Base-by-base conservation (phyloP, 495 filamentous ascomycete species). In the Saxispiralis lemnorum region DNA sequence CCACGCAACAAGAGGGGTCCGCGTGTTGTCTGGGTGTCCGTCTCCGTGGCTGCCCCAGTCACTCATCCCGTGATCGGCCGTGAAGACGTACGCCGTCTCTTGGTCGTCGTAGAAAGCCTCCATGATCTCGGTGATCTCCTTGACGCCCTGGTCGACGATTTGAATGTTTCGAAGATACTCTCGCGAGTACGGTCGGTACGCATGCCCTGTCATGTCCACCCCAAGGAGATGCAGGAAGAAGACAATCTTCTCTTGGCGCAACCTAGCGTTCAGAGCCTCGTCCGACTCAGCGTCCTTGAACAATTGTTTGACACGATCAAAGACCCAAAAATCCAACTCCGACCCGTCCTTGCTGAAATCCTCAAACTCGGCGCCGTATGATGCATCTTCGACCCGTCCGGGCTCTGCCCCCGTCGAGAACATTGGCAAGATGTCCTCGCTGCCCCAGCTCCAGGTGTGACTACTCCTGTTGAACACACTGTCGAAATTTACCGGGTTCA, bases 371-470 rank as follows among this genome's bases (percentile, higher is more conserved):
- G 81, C 73, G 15, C 67, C 73, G 56, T 99, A 99, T 35, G 68
- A 82, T 43, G 80, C 79, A 16, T 81, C 78, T 59, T 93, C 83
- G 9, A 99, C 77, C 44, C 80, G 70, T 0, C 83, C 83, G 5
- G 83, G 81, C n/a, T 79, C 75, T 7, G 89, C 92, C 1, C 92
- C 92, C 48, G 88, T 75, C 56, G 92, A 75, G 56, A 99, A 99
- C 92, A 99, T 99, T 10, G 76, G 83, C 40, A 96, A 64, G 54
- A 99, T 99, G 65, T 99, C 92, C 11, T 88, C 88, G 54, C 88
- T 95, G 7, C 92, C 89, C 92, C 92, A 99, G 59, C 84, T 88
- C 92, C 92, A 99, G 3, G 92, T 96, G 63, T 96, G 92, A 21
- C 81, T 66, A 56, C 87, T 95, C 44, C 81, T 76, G 56, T 99